Evolutionary conservation across 2,329 filamentous ascomycete genomes (phyloP), one percentile per base, ranked within the genome.

Genomic region (Zopfia rhizophila): DNA sequence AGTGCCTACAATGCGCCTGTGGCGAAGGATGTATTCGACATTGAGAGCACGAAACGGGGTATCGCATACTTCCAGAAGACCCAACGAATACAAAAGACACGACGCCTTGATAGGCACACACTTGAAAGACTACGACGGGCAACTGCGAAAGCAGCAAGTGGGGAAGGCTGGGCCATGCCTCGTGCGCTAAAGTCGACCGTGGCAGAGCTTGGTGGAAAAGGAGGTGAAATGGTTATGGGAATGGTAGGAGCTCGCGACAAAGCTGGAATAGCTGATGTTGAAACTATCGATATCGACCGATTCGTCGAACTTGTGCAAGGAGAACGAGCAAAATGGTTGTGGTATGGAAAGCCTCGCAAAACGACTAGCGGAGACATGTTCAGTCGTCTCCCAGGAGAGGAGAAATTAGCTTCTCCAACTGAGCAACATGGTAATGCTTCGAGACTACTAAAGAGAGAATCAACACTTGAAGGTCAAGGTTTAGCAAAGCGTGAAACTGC

Each of bases 151-250:
- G 91, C 91, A 22, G 92, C 91, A 2, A 89, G 88, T 38, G 88
- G 90, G 23, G 91, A 97, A 65, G 89, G 88, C 3, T 97, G 93
- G 90, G 89, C 88, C 12, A 90, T 95, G n/a, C 90, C 91, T 38
- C 88, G 90, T 63, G 92, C 93, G 13, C 91, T 99, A 61, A 97
- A 97, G 68, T 96, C 91, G 3, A 97, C 93, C 0, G 89, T 97
- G 33, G 91, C 89, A 13, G 94, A 97, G 71, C 84, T 99, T 27
- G 91, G 91, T 57, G 93, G 94, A 11, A 96, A 97, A 69, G 88
- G 93, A 40, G 92, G 92, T 35, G 93, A 97, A 69, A 89, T 97
- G 75, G 88, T 97, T 33, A 91, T 96, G 78, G 92, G 91, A n/a
- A 95, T 96, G 79, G 91, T 96, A 5, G 89, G 89, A 18, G 75